phyloP scores from a whole-genome alignment of 352 stramenopile genomes.

The Phytophthora multivora region DNA sequence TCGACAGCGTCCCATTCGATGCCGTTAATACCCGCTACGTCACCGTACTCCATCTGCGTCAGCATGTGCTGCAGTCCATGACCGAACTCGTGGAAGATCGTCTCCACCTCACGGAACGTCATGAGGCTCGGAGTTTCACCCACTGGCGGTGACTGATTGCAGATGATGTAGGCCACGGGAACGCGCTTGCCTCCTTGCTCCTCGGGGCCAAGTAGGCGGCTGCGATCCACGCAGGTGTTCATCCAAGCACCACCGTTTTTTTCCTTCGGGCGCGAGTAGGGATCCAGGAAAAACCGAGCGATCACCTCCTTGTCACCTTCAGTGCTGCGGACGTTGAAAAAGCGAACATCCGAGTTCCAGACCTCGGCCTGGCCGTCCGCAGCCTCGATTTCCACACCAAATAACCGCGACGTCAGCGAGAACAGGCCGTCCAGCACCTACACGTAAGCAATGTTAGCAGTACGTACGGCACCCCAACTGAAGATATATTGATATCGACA shows the following conservation, averaged over 20 bases:
- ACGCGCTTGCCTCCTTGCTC: constrained; percentile 70
- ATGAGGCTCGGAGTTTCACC: constrained; percentile 96
- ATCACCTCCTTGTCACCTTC: constrained; percentile 82
- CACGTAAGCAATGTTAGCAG: not conserved
- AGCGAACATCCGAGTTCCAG: constrained; percentile 97
- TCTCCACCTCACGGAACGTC: constrained; percentile 98
- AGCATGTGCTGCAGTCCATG: constrained; percentile 99
- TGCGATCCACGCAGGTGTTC: constrained; percentile 96
- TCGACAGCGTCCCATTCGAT: constrained; percentile 99
- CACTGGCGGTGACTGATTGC: constrained; percentile 95
- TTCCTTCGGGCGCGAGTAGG: constrained; percentile 96
- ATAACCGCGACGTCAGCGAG: constrained; percentile 92
- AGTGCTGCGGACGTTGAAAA: constrained; percentile 93
- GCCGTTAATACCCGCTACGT: constrained; percentile 96
- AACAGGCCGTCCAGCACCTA: constrained; percentile 95
- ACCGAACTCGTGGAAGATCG: constrained; percentile 96
- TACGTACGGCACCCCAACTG: not conserved
- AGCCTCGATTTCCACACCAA: constrained; percentile 93
- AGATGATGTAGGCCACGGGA: constrained; percentile 98
- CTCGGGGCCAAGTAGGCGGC: constrained; percentile 71
- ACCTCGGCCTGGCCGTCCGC: constrained; percentile 68
- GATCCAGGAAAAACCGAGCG: constrained; percentile 97
- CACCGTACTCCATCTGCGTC: constrained; percentile 94
- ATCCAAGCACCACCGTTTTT: constrained; percentile 99
- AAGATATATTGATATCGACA: not conserved